A percentile compares a stretch with the other conserved stretches of the same genome.
Evolutionary conservation across 345 rosid species (phyloP).

Genomic region (Arabis hirsuta): DNA sequence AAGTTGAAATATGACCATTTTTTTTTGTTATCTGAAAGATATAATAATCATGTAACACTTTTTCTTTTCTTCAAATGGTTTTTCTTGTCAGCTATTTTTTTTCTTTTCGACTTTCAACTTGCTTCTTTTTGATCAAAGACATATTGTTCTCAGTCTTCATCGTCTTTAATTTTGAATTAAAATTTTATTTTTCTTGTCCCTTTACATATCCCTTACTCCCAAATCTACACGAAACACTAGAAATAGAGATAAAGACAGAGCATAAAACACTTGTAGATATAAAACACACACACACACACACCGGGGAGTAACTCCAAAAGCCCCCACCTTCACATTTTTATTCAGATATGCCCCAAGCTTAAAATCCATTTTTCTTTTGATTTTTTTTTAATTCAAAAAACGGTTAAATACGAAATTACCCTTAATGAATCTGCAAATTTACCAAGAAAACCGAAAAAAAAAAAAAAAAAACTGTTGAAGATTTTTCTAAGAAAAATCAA

Average conservation of each 20-base stretch:
- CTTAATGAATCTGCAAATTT: too few species aligned
- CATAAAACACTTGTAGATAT: conserved; percentile 31
- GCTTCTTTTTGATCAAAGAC: conserved; percentile 27
- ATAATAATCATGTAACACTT: too few species aligned
- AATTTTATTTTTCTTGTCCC: conserved; percentile 11
- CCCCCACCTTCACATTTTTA: too few species aligned
- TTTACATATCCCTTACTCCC: conserved; percentile 40
- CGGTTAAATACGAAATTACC: too few species aligned
- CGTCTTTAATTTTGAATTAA: conserved; percentile 22
- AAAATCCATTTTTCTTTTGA: too few species aligned
- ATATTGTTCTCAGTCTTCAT: conserved; percentile 19
- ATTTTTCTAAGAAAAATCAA: too few species aligned
- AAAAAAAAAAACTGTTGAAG: too few species aligned
- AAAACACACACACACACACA: conserved; percentile 20
- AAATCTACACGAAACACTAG: conserved; percentile 42
- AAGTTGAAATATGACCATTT: conserved; percentile 15
- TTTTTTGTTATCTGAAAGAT: background rate
- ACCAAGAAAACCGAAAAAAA: too few species aligned
- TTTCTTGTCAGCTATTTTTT: background rate
- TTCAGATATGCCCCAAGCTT: too few species aligned
- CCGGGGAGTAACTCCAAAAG: too few species aligned
- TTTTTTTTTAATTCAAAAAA: too few species aligned
- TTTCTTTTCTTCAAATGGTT: background rate
- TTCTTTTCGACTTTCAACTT: background rate
- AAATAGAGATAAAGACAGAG: conserved; percentile 29